Conservation (phyloP, 495 filamentous ascomycete genomes). For the Cercophora samala region DNA sequence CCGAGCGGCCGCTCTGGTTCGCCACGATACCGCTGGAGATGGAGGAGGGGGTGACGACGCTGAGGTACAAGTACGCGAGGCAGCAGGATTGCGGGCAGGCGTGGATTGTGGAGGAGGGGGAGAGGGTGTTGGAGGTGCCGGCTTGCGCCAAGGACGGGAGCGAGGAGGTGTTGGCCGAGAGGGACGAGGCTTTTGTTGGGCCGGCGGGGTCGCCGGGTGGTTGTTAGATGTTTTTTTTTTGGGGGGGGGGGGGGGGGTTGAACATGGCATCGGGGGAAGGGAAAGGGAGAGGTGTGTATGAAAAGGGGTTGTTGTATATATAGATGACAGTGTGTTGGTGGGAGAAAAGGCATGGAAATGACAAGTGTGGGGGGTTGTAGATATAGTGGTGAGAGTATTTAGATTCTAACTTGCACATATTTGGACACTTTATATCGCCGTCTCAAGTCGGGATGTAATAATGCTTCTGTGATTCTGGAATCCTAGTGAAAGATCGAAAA, state of each 20-base stretch:
- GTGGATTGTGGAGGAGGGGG: slow-evolving; percentile 36
- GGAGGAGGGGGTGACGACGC: slow-evolving; percentile 25
- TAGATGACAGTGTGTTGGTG: too few relatives aligned
- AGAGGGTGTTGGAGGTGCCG: slow-evolving; percentile 36
- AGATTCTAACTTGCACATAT: too few relatives aligned
- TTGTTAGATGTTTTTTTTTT: slow-evolving; percentile 17
- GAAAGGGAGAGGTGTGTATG: too few relatives aligned
- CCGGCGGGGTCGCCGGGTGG: slow-evolving; percentile 22
- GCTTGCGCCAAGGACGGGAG: slow-evolving; percentile 28
- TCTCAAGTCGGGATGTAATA: too few relatives aligned
- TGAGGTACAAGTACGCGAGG: slow-evolving; percentile 38
- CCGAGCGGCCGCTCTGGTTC: slow-evolving; percentile 35
- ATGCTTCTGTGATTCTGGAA: too few relatives aligned
- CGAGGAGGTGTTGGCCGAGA: slow-evolving; percentile 21
- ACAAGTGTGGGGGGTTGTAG: too few relatives aligned
- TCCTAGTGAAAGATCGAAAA: background rate
- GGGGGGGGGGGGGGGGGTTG: too few relatives aligned
- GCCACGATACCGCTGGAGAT: slow-evolving; percentile 25
- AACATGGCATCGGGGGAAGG: too few relatives aligned
- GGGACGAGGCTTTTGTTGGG: slow-evolving; percentile 40
- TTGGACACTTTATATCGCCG: too few relatives aligned
- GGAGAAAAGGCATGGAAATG: too few relatives aligned
- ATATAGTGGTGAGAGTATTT: too few relatives aligned
- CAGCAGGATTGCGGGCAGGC: slow-evolving; percentile 42
- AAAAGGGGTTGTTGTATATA: too few relatives aligned